Base-by-base conservation (phyloP, 148 eudicot species). In the Diospyros lotus region DNA sequence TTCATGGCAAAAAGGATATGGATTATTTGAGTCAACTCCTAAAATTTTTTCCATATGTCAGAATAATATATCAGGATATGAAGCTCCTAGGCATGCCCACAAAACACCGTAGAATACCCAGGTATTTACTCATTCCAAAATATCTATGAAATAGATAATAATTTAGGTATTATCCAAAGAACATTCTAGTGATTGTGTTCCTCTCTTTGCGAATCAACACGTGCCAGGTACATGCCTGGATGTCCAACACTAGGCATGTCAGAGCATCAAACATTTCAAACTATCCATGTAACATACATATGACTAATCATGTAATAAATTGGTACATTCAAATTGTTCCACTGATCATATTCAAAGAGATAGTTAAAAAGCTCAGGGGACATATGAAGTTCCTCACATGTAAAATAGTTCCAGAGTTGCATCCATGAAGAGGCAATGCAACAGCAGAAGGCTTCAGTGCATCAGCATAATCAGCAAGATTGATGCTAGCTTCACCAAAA, bases 401-500 rank as follows among this genome's bases (percentile, higher is more conserved):
- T 78, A 96, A 84, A 73, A 82, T 76, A 75, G 96, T 91, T 82
- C 94, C 98, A 67, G 89, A 81, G 76, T 86, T 88, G 70, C 93
- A 93, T 72, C 99, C 99, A 41, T 86, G 92, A 78, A 96, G 98
- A 72, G 98, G 91, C 78, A 93, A 71, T 58, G 89, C 78, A 78
- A 86, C 83, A 77, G 70, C 73, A 55, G 87, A 87, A 73, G 99
- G 99, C 83, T 87, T 91, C 66, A 79, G 79, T 44, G 99, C 98
- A 84, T 88, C 93, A 44, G 87, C 93, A 81, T 89, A 96, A 79
- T 93, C 94, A 68, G 98, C 95, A 81, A 96, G 96, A 82, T 96
- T 89, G 74, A 96, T 91, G 56, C 77, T 86, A 81, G 94, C 98
- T 87, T 96, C 99, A 76, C 99, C 99, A 70, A 96, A 94, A 80